These are phyloP conservation scores for Amniculicola lignicola DNA, from an alignment of 495 filamentous ascomycete species.

Conservation along the genomic window DNA sequence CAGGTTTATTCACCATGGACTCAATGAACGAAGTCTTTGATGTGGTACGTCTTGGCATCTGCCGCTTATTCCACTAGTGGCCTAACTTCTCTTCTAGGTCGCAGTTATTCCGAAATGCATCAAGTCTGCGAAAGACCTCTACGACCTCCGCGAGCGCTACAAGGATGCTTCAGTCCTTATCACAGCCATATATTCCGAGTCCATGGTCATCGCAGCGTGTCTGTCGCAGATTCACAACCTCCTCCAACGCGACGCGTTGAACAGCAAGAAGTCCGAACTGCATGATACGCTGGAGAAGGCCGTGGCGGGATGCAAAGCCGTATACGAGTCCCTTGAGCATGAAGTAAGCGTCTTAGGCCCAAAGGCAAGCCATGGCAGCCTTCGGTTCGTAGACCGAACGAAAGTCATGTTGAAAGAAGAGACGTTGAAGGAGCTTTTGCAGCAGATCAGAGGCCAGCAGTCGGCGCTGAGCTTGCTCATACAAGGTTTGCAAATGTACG, in stretches of 20 bases:
- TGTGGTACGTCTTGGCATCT: no score
- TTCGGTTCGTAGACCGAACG: slow-evolving; percentile 1
- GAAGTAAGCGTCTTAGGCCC: slow-evolving; percentile 6
- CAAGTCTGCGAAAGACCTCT: slow-evolving; percentile 13
- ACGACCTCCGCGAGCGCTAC: slow-evolving; percentile 11
- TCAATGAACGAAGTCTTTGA: no score
- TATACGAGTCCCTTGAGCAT: slow-evolving; percentile 20
- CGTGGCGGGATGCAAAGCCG: slow-evolving; percentile 8
- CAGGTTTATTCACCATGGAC: no score
- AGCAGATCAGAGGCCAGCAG: slow-evolving; percentile 28
- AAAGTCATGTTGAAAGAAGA: slow-evolving; percentile 28
- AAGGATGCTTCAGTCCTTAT: slow-evolving; percentile 19
- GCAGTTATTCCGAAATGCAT: slow-evolving; percentile 8
- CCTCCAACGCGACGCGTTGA: slow-evolving; percentile 13
- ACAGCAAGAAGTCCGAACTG: slow-evolving; percentile 11
- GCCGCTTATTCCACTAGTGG: no score
- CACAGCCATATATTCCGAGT: slow-evolving; percentile 23
- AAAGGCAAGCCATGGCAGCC: background rate
- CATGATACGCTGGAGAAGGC: slow-evolving; percentile 14
- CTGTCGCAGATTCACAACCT: slow-evolving; percentile 22
- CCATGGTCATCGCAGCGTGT: slow-evolving; percentile 24
- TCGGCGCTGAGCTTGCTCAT: slow-evolving; percentile 17
- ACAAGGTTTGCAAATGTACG: slow-evolving; percentile 27
- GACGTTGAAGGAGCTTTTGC: slow-evolving; percentile 28
- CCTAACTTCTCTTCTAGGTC: no score